Percentiles rank a stretch among this genome's conserved stretches.
These are phyloP conservation scores for Pythium biforme DNA, from an alignment of 352 stramenopile genomes.

Conservation along the genomic window DNA sequence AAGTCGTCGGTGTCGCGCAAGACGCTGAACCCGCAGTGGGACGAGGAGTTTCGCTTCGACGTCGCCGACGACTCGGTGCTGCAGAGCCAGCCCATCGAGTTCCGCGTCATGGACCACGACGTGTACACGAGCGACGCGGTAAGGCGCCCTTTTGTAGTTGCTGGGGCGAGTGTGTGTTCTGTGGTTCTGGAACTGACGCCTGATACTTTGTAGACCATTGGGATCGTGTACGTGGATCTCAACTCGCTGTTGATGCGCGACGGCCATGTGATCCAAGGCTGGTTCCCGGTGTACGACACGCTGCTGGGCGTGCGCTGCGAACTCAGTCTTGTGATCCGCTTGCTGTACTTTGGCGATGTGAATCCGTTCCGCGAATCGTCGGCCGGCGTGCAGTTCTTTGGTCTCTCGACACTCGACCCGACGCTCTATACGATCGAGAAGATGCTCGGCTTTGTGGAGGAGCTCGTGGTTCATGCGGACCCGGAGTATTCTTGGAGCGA, in stretches of 20 bases:
- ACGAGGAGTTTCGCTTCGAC: slow-evolving; percentile 98
- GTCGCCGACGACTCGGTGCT: slow-evolving; percentile 97
- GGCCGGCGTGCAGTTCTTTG: slow-evolving; percentile 97
- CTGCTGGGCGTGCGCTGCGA: slow-evolving; percentile 94
- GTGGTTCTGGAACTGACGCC: not conserved
- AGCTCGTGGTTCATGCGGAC: slow-evolving; percentile 97
- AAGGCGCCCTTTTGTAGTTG: not conserved
- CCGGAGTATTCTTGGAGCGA: slow-evolving; percentile 98
- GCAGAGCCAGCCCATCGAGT: slow-evolving; percentile 98
- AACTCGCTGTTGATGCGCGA: slow-evolving; percentile 97
- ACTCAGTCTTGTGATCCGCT: slow-evolving; percentile 93
- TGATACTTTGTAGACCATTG: slow-evolving; percentile 73
- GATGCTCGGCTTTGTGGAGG: slow-evolving; percentile 93
- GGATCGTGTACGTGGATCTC: slow-evolving; percentile 97
- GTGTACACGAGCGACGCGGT: slow-evolving; percentile 91
- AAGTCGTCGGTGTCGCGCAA: slow-evolving; percentile 91
- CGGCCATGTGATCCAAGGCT: slow-evolving; percentile 92
- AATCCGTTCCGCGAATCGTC: slow-evolving; percentile 98
- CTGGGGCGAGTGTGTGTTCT: not conserved
- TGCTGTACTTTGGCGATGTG: slow-evolving; percentile 97
- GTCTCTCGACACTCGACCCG: slow-evolving; percentile 93
- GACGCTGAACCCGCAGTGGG: slow-evolving; percentile 95
- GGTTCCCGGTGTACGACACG: slow-evolving; percentile 98
- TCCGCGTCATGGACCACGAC: slow-evolving; percentile 96
- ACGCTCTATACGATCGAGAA: slow-evolving; percentile 85